Conservation (phyloP, 306 rosid species). For the Crotalaria pallida region DNA sequence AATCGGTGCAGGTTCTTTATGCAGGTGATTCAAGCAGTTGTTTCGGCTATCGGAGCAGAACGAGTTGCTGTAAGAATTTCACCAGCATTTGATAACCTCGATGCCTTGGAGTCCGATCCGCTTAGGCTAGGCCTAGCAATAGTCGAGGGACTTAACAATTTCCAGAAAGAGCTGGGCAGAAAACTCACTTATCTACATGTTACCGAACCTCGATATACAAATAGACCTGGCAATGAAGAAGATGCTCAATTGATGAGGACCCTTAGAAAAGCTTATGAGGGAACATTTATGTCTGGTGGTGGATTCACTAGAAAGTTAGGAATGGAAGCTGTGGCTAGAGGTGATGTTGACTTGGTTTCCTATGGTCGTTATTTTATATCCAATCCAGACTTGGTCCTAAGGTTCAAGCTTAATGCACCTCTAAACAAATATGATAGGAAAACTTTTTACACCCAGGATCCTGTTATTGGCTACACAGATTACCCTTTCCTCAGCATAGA, state of each 20-base stretch:
- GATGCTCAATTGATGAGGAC: conserved; percentile 52
- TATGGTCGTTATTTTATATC: conserved; percentile 73
- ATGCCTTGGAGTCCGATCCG: conserved; percentile 85
- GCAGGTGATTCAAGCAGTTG: conserved; percentile 52
- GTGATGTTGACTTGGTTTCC: conserved; percentile 69
- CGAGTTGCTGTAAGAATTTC: conserved; percentile 66
- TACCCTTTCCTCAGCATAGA: conserved; percentile 51
- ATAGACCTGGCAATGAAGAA: conserved; percentile 65
- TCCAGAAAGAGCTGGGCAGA: conserved; percentile 46
- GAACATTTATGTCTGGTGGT: conserved; percentile 74
- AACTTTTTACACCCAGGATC: conserved; percentile 77
- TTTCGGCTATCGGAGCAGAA: conserved; percentile 52
- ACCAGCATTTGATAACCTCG: conserved; percentile 85
- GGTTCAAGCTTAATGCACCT: conserved; percentile 63
- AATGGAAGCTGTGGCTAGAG: conserved; percentile 57
- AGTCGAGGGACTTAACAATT: conserved; percentile 60
- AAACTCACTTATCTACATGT: conserved; percentile 78
- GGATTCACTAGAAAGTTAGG: conserved; percentile 75
- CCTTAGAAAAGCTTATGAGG: conserved; percentile 51
- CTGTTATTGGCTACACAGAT: conserved; percentile 79
- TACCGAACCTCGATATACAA: conserved; percentile 77
- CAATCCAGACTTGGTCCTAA: conserved; percentile 65
- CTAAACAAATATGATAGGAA: conserved; percentile 60
- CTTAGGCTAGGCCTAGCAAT: conserved; percentile 66
- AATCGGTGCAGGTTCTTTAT: conserved; percentile 64